Percentiles rank a stretch among this genome's conserved stretches.
Evolutionary conservation across 2,329 filamentous ascomycete genomes (phyloP).

Genomic region (Trichoderma sp.): DNA sequence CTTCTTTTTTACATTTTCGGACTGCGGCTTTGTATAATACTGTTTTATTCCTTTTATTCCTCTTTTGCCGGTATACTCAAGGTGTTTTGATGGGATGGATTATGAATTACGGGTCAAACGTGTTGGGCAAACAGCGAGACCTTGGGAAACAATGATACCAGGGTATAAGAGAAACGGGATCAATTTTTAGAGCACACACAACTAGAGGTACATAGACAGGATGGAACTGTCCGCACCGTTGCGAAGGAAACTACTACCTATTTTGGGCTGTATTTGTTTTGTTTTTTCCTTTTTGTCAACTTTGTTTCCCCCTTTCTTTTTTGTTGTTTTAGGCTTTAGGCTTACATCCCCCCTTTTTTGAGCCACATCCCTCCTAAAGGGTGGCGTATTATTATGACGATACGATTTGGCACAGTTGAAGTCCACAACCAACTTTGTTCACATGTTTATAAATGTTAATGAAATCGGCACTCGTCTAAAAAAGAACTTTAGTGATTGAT

Average conservation of each 20-base stretch:
- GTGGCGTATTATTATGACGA: background rate
- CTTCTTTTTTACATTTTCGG: background rate
- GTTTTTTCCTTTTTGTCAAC: background rate
- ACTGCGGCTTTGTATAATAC: constrained; percentile 4
- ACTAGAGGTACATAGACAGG: constrained; percentile 13
- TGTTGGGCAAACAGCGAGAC: constrained; percentile 4
- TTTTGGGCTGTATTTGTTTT: background rate
- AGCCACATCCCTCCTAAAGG: background rate
- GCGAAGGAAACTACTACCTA: background rate
- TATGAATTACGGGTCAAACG: constrained; percentile 11
- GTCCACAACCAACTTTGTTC: background rate
- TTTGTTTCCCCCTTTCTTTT: background rate
- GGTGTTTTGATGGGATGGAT: constrained; percentile 10
- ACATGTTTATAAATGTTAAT: background rate
- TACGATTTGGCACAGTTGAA: background rate
- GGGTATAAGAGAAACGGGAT: constrained; percentile 9
- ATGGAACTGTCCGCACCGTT: constrained; percentile 11
- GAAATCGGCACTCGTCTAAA: background rate
- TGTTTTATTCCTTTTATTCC: background rate
- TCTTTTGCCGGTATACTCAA: background rate
- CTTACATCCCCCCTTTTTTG: background rate
- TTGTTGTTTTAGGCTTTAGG: background rate
- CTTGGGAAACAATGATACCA: background rate
- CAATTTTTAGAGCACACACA: constrained; percentile 10
- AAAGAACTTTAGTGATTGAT: background rate